Evolutionary conservation across 1,284 basidiomycete species (phyloP).

Genomic region (Rhodotorula sp.): DNA sequence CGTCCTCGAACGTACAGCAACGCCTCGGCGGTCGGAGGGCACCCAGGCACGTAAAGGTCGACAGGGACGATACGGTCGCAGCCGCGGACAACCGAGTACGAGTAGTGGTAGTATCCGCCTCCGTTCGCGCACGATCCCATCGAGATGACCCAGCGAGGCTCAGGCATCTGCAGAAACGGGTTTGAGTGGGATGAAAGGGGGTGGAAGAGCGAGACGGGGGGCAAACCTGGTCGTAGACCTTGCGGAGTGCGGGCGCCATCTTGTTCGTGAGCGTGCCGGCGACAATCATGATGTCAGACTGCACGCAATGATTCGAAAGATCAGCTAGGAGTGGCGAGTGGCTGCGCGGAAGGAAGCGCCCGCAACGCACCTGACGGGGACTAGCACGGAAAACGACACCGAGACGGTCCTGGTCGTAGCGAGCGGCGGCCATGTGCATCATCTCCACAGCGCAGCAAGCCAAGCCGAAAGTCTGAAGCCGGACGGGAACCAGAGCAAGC

Average conservation of each 20-base stretch:
- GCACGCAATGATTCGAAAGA: conserved; percentile 44
- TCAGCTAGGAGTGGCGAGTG: neutral
- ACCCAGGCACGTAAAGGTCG: conserved; percentile 91
- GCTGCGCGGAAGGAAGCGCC: rapidly evolving
- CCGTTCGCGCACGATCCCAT: conserved; percentile 99
- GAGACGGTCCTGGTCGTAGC: conserved; percentile 97
- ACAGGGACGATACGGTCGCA: conserved; percentile 99
- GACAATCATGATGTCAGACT: conserved; percentile 99
- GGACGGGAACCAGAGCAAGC: neutral
- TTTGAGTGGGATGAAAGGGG: conserved; percentile 19
- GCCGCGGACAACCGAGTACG: conserved; percentile 98
- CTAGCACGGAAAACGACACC: conserved; percentile 98
- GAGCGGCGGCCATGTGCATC: conserved; percentile 91
- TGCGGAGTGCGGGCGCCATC: conserved; percentile 96
- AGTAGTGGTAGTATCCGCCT: conserved; percentile 91
- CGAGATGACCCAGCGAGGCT: conserved; percentile 85
- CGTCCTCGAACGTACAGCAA: conserved; percentile 55
- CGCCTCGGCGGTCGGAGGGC: conserved; percentile 80
- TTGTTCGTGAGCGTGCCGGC: conserved; percentile 99
- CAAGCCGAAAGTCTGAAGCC: conserved; percentile 61
- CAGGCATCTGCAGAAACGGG: conserved; percentile 38
- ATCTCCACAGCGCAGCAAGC: conserved; percentile 97
- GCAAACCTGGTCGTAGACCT: conserved; percentile 87
- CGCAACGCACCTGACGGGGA: conserved; percentile 61
- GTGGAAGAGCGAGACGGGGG: conserved; percentile 41